Conservation (phyloP, 305 asterid species). For the Rubia tinctorum region DNA sequence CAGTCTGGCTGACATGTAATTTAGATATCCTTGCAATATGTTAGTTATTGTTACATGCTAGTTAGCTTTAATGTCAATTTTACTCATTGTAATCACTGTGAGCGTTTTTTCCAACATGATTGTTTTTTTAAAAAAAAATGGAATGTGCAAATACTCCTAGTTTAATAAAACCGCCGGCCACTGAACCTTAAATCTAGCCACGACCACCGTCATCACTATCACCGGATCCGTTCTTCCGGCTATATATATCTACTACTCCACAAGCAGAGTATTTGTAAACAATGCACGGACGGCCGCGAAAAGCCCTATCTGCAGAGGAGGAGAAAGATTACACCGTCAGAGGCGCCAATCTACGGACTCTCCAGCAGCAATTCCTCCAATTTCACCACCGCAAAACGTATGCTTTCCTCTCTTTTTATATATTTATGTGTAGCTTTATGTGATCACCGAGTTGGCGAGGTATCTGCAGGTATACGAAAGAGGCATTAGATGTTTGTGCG, state of each 20-base stretch:
- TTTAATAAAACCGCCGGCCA: too few species aligned
- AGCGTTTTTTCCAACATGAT: too few species aligned
- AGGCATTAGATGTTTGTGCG: constrained; percentile 69
- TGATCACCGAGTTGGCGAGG: constrained; percentile 11
- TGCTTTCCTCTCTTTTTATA: neutral
- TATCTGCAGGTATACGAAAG: constrained; percentile 64
- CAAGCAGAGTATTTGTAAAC: neutral
- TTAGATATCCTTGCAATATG: too few species aligned
- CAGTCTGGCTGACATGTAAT: too few species aligned
- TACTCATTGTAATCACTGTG: too few species aligned
- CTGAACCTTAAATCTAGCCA: too few species aligned
- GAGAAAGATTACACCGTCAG: constrained; percentile 52
- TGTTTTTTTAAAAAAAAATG: too few species aligned
- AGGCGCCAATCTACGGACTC: constrained; percentile 69
- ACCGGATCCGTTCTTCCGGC: too few species aligned
- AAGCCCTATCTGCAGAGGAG: constrained; percentile 53
- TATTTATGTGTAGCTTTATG: neutral
- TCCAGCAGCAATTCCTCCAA: constrained; percentile 75
- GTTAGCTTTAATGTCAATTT: too few species aligned
- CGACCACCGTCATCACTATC: too few species aligned
- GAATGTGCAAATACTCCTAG: too few species aligned
- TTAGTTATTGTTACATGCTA: too few species aligned
- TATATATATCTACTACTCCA: constrained; percentile 16
- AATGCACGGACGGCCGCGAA: constrained; percentile 89
- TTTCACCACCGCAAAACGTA: constrained; percentile 69